A percentile compares a stretch with the other conserved stretches of the same genome.
Conservation (phyloP, 371 early-diverging fungal genomes). For the Zopfochytrium polystomum region DNA sequence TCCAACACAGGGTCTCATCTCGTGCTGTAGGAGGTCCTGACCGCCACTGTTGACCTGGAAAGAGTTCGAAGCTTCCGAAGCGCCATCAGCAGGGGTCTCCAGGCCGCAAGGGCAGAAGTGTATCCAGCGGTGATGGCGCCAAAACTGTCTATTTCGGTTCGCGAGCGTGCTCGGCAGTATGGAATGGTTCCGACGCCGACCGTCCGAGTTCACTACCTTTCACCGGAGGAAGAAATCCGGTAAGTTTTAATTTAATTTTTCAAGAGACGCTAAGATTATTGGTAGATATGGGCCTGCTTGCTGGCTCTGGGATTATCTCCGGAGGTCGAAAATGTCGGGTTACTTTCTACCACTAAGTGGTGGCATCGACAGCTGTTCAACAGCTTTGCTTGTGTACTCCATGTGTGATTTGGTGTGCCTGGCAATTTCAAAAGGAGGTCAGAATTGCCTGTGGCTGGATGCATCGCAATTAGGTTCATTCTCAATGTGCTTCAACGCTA, state of each 20-base stretch:
- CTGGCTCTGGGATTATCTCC: constrained; percentile 98
- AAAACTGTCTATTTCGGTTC: background rate
- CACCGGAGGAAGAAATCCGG: constrained; percentile 73
- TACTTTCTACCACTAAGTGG: constrained; percentile 96
- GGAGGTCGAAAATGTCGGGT: constrained; percentile 83
- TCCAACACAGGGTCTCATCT: background rate
- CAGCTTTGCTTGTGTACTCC: constrained; percentile 87
- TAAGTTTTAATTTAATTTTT: too few species aligned
- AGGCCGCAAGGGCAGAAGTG: constrained; percentile 56
- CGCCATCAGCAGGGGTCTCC: constrained; percentile 71
- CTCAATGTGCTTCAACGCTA: constrained; percentile 9
- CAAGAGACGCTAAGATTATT: too few species aligned
- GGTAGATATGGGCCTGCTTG: constrained; percentile 93
- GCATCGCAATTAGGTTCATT: background rate
- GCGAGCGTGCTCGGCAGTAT: background rate
- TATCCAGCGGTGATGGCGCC: background rate
- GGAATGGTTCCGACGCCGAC: constrained; percentile 4
- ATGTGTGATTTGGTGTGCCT: constrained; percentile 90
- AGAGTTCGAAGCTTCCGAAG: constrained; percentile 81
- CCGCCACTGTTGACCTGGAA: constrained; percentile 88
- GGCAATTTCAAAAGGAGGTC: constrained; percentile 61
- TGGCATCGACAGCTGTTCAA: constrained; percentile 94
- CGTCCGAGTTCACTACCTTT: constrained; percentile 15
- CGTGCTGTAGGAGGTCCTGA: constrained; percentile 73
- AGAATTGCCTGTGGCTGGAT: background rate